These are phyloP conservation scores for Castanospermum australe DNA, from an alignment of 306 rosid genomes.

Conservation along the genomic window DNA sequence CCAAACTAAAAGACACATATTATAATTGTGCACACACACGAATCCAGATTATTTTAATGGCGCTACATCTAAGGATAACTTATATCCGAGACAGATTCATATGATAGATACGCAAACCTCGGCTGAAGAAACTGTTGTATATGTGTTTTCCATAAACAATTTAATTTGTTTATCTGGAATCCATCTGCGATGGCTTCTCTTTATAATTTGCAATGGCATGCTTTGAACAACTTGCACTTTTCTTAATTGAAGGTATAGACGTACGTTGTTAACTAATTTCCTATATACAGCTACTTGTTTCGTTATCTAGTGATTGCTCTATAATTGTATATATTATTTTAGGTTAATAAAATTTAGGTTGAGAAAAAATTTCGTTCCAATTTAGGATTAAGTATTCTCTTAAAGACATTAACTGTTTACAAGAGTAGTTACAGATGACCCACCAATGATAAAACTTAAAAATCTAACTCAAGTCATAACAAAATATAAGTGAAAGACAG, in stretches of 20 bases:
- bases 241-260: neutral
- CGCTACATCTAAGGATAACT: neutral
- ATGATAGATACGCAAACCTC: neutral
- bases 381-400: too few species aligned
- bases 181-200: neutral
- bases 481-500: too few species aligned
- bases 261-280: neutral
- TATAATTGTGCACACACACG: neutral
- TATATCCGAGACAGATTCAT: neutral
- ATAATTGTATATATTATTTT: neutral
- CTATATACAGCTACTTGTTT: neutral
- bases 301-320: neutral
- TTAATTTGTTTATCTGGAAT: neutral
- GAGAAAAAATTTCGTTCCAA: too few species aligned
- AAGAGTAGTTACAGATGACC: too few species aligned
- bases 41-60: neutral
- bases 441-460: too few species aligned
- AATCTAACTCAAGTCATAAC: too few species aligned
- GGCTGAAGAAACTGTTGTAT: neutral
- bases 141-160: neutral
- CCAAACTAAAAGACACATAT: neutral
- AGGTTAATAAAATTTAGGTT: too few species aligned
- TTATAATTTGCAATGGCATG: neutral
- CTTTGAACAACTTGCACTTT: constrained; percentile 5
- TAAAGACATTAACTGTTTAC: too few species aligned